Percentiles rank a stretch among this genome's conserved stretches.
Conservation (phyloP, 129 eudicot species). For the Artemisia argyi region DNA sequence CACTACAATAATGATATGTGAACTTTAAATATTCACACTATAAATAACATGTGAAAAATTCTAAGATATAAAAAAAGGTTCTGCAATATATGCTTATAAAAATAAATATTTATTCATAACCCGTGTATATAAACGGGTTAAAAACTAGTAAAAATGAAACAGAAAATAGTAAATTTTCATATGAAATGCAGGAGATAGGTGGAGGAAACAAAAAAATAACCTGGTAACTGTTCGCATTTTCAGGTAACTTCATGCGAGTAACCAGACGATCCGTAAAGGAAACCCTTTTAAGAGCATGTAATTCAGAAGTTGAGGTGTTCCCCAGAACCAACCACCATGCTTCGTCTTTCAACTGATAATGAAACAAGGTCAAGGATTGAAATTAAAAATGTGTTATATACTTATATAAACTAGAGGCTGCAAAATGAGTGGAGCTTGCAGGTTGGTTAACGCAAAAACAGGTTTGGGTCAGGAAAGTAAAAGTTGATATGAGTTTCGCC, state of each 20-base stretch:
- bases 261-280: conserved; percentile 64
- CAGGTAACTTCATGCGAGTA: conserved; percentile 79
- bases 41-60: too few species aligned
- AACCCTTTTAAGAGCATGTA: conserved; percentile 75
- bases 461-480: too few species aligned
- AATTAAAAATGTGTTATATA: conserved; percentile 7
- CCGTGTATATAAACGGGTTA: too few species aligned
- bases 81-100: too few species aligned
- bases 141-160: background rate
- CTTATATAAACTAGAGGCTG: background rate
- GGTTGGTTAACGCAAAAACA: too few species aligned
- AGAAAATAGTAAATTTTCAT: background rate
- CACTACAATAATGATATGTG: too few species aligned
- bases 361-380: conserved; percentile 5
- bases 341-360: conserved; percentile 73
- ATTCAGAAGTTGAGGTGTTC: conserved; percentile 71
- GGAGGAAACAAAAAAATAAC: conserved; percentile 34
- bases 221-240: conserved; percentile 48
- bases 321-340: conserved; percentile 96
- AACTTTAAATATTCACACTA: too few species aligned
- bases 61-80: too few species aligned
- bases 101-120: too few species aligned
- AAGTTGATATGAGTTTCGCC: too few species aligned
- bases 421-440: too few species aligned
- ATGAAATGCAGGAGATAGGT: background rate